Evolutionary conservation across 768 basidiomycete genomes (phyloP).

Genomic region (Boletus tylopilopsis): DNA sequence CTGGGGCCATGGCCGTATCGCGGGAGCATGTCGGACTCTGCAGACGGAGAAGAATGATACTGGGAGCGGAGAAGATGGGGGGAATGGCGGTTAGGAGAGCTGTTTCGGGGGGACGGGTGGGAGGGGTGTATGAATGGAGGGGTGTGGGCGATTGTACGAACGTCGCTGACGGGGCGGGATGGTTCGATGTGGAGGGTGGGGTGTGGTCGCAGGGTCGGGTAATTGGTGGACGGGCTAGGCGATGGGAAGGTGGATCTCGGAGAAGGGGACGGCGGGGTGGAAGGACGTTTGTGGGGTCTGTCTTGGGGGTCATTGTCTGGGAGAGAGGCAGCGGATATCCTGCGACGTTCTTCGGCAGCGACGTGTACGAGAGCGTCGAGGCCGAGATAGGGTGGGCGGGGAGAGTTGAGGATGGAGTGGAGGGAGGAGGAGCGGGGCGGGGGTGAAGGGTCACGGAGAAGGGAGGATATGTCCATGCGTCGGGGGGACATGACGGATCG

Average conservation of each 20-base stretch:
- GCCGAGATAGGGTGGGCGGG: slow-evolving; percentile 22
- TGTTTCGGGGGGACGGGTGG: slow-evolving; percentile 15
- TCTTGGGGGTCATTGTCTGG: slow-evolving; percentile 3
- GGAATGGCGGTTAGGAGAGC: slow-evolving; percentile 18
- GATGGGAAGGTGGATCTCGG: slow-evolving; percentile 11
- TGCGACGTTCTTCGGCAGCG: slow-evolving; percentile 60
- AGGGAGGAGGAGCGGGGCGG: slow-evolving; percentile 11
- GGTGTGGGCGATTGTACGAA: background rate
- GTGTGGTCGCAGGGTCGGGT: slow-evolving; percentile 24
- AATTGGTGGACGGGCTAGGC: slow-evolving; percentile 18
- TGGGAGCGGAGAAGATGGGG: slow-evolving; percentile 17
- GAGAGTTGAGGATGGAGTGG: slow-evolving; percentile 19
- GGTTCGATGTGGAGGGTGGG: slow-evolving; percentile 10
- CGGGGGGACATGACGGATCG: slow-evolving; percentile 51
- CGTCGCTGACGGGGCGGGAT: slow-evolving; percentile 1
- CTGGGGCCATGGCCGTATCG: slow-evolving; percentile 20
- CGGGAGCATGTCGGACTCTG: slow-evolving; percentile 16
- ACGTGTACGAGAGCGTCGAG: slow-evolving; percentile 70
- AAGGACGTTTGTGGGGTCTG: slow-evolving; percentile 24
- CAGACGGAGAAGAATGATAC: slow-evolving; percentile 9
- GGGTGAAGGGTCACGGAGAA: slow-evolving; percentile 46
- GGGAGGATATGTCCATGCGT: slow-evolving; percentile 72
- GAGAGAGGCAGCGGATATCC: slow-evolving; percentile 34
- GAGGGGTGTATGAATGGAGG: slow-evolving; percentile 15
- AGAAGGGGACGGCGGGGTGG: slow-evolving; percentile 13